These are phyloP conservation scores for Phaeodactylum tricornutum DNA, from an alignment of 108 stramenopile species.

Conservation along the genomic window DNA sequence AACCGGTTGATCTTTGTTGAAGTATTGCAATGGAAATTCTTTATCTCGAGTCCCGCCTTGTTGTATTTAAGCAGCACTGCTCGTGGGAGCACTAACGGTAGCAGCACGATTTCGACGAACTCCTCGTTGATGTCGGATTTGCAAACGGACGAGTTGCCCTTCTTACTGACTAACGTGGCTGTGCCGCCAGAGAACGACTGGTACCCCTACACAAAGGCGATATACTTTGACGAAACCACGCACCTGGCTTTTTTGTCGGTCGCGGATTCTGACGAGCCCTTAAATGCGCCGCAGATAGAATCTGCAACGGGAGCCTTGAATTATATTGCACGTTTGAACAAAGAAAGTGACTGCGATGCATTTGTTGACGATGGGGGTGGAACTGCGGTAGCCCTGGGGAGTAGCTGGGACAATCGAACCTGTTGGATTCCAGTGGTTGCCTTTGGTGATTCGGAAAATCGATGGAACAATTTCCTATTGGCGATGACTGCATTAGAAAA, in stretches of 20 bases:
- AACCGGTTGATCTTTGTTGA: conserved; percentile 15
- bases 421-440: conserved; percentile 11
- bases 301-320: conserved; percentile 6
- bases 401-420: not conserved
- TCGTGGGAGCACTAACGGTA: not conserved
- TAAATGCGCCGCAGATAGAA: conserved; percentile 6
- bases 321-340: conserved; percentile 10
- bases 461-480: not conserved
- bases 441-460: conserved; percentile 1
- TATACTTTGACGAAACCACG: conserved; percentile 16
- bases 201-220: conserved; percentile 8
- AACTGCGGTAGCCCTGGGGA: not conserved
- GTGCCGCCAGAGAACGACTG: conserved; percentile 14
- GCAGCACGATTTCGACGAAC: too few relatives aligned
- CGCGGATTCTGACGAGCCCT: not conserved
- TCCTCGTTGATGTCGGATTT: conserved; percentile 11
- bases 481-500: not conserved
- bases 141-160: conserved; percentile 13
- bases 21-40: conserved; percentile 5
- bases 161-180: conserved; percentile 13
- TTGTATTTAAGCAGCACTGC: too few relatives aligned
- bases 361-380: not conserved
- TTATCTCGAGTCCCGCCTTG: conserved; percentile 3
- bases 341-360: conserved; percentile 8
- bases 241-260: conserved; percentile 14